Conservation (phyloP, 208 protist genomes). For the Trypanosoma congolense region DNA sequence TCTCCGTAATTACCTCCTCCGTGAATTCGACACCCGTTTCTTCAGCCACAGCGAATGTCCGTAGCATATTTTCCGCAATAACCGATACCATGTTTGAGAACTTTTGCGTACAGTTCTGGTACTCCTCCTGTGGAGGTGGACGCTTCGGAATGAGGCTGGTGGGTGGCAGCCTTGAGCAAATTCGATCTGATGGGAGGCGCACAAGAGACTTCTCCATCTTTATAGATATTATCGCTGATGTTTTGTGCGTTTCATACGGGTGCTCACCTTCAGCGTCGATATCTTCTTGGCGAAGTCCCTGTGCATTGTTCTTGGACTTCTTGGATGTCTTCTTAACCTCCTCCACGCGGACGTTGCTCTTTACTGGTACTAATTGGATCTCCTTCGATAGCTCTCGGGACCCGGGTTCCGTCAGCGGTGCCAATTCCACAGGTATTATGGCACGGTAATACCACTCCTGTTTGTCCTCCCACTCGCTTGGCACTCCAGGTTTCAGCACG, state of each 20-base stretch:
- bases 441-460: conserved; percentile 70
- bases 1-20: conserved; percentile 41
- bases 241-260: conserved; percentile 60
- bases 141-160: conserved; percentile 67
- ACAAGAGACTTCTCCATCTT: conserved; percentile 60
- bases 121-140: conserved; percentile 21
- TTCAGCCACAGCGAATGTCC: conserved; percentile 17
- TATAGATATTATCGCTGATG: conserved; percentile 52
- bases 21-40: conserved; percentile 5
- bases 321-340: conserved; percentile 33
- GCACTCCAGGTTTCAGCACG: conserved; percentile 49
- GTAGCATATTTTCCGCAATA: conserved; percentile 25
- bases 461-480: conserved; percentile 80
- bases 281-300: conserved; percentile 59
- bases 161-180: conserved; percentile 56
- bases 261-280: conserved; percentile 46
- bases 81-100: conserved; percentile 18
- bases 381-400: conserved; percentile 32
- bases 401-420: conserved; percentile 54
- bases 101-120: conserved; percentile 24
- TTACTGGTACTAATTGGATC: conserved; percentile 38
- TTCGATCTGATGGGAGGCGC: conserved; percentile 67
- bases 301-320: conserved; percentile 37
- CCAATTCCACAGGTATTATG: conserved; percentile 44
- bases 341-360: conserved; percentile 6